A percentile compares a stretch with the other conserved stretches of the same genome.
phyloP scores from a whole-genome alignment of 2,329 filamentous ascomycete species.

The Sphaerulina vaccinii region DNA sequence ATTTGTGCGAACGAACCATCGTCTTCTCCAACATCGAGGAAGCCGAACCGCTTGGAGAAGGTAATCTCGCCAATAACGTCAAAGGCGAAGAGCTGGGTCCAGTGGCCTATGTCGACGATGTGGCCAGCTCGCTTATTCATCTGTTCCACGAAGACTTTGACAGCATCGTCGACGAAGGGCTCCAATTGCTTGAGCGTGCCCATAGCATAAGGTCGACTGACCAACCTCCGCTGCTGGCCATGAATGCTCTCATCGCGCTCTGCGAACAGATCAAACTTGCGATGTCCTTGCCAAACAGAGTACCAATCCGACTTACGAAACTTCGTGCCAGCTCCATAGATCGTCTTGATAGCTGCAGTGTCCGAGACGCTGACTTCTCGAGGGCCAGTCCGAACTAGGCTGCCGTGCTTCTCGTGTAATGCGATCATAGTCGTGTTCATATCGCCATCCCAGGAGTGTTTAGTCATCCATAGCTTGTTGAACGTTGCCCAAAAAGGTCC shows the following conservation, averaged over 20 bases:
- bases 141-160: slow-evolving; percentile 37
- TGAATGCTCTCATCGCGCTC: neutral
- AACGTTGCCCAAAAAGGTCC: slow-evolving; percentile 24
- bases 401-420: slow-evolving; percentile 36
- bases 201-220: slow-evolving; percentile 3
- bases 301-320: slow-evolving; percentile 30
- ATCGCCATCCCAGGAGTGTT: slow-evolving; percentile 14
- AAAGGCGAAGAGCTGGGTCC: slow-evolving; percentile 45
- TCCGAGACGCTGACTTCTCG: slow-evolving; percentile 35
- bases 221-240: slow-evolving; percentile 1
- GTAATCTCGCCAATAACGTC: slow-evolving; percentile 46
- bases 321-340: slow-evolving; percentile 41
- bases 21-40: slow-evolving; percentile 38
- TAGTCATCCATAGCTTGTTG: slow-evolving; percentile 26
- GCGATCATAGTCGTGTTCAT: slow-evolving; percentile 34
- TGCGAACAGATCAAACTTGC: slow-evolving; percentile 1
- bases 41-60: slow-evolving; percentile 41
- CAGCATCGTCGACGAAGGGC: slow-evolving; percentile 41
- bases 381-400: slow-evolving; percentile 31
- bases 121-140: slow-evolving; percentile 26
- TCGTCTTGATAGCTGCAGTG: slow-evolving; percentile 31
- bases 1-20: slow-evolving; percentile 18
- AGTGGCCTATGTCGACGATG: slow-evolving; percentile 39
- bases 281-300: slow-evolving; percentile 1
- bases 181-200: slow-evolving; percentile 39